These are phyloP conservation scores for Citrus maxima DNA, from an alignment of 345 rosid genomes.

Conservation along the genomic window DNA sequence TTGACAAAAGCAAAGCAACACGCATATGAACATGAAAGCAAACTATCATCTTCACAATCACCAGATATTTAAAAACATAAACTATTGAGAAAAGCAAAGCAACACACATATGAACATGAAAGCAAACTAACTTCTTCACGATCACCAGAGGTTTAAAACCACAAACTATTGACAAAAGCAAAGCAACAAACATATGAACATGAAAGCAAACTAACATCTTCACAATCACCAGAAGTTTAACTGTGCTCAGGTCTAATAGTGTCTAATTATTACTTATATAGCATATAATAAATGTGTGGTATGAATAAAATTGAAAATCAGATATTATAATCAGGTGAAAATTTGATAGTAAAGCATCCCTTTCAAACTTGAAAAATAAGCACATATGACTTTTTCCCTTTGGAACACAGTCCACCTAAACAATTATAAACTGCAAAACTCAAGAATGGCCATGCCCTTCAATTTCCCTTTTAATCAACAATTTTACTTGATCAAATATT, in stretches of 20 bases:
- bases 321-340: not conserved
- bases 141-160: not conserved
- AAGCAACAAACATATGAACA: not conserved
- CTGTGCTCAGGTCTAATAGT: not conserved
- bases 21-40: not conserved
- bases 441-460: not conserved
- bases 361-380: not conserved
- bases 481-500: not conserved
- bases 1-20: not conserved
- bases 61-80: not conserved
- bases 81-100: no score
- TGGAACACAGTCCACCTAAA: not conserved
- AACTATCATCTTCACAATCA: not conserved
- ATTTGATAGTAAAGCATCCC: not conserved
- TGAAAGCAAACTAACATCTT: not conserved
- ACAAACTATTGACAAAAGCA: not conserved
- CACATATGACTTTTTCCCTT: not conserved
- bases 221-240: not conserved
- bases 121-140: no score
- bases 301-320: not conserved
- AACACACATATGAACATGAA: no score
- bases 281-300: not conserved
- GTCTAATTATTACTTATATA: not conserved
- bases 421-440: not conserved
- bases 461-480: not conserved